phyloP scores from a whole-genome alignment of 768 basidiomycete species.

The Auricularia cornea region DNA sequence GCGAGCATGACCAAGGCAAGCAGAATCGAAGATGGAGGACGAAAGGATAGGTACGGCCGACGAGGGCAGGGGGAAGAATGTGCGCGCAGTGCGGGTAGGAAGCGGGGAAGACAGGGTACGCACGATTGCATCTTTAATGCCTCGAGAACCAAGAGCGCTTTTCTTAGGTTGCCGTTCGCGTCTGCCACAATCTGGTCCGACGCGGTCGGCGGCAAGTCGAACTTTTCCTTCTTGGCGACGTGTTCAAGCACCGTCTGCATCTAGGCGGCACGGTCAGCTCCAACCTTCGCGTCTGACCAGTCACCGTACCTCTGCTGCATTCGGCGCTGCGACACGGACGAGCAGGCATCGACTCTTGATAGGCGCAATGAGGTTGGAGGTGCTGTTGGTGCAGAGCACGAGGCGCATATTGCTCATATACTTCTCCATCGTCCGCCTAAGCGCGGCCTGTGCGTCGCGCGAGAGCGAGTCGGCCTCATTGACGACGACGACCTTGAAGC shows the following conservation, averaged over 20 bases:
- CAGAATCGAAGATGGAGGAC: not conserved
- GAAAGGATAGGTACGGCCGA: constrained; percentile 3
- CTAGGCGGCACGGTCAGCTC: constrained; percentile 29
- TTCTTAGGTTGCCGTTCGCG: constrained; percentile 84
- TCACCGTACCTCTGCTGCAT: constrained; percentile 53
- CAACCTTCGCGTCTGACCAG: not conserved
- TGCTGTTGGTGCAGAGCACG: constrained; percentile 93
- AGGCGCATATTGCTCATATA: constrained; percentile 98
- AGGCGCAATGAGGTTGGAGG: constrained; percentile 90
- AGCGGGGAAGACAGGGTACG: constrained; percentile 15
- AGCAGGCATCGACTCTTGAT: constrained; percentile 94
- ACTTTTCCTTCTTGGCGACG: constrained; percentile 73
- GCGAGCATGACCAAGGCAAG: not conserved
- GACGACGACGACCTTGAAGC: constrained; percentile 98
- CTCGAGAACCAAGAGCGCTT: constrained; percentile 90
- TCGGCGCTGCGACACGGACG: constrained; percentile 87
- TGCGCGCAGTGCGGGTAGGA: too few species aligned
- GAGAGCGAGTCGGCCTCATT: constrained; percentile 95
- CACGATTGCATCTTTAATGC: constrained; percentile 96
- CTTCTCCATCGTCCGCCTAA: constrained; percentile 98
- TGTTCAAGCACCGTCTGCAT: constrained; percentile 70
- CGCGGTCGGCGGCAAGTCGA: constrained; percentile 73
- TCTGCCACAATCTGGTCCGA: constrained; percentile 70
- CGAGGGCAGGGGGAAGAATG: too few species aligned
- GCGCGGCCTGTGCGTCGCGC: constrained; percentile 93